phyloP scores from a whole-genome alignment of 352 stramenopile genomes.

The Aphanomyces invadans region DNA sequence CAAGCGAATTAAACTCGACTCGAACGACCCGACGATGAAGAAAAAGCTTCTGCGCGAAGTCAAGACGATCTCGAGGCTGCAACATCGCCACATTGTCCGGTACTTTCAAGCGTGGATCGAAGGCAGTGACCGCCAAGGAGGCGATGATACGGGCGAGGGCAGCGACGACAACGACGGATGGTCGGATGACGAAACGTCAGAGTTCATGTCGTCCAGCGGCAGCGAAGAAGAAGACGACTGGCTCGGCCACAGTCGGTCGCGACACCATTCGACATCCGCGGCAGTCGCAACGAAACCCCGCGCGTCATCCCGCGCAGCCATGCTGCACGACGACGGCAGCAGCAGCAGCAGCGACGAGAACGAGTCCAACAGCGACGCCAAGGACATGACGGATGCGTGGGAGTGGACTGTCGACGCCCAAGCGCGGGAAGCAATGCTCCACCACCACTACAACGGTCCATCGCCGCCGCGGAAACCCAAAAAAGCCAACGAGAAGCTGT shows the following conservation, averaged over 20 bases:
- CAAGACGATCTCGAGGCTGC: slow-evolving; percentile 94
- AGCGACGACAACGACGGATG: slow-evolving; percentile 7
- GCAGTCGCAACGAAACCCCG: slow-evolving; percentile 49
- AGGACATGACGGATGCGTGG: slow-evolving; percentile 7
- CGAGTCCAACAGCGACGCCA: slow-evolving; percentile 10
- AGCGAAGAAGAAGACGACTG: slow-evolving; percentile 75
- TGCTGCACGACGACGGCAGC: slow-evolving; percentile 26
- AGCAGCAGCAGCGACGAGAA: not conserved
- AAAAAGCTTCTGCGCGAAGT: slow-evolving; percentile 94
- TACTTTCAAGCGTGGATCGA: slow-evolving; percentile 90
- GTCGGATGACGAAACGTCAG: slow-evolving; percentile 26
- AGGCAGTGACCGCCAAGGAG: slow-evolving; percentile 35
- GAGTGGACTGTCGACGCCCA: slow-evolving; percentile 20
- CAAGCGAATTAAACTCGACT: slow-evolving; percentile 81
- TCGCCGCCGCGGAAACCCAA: slow-evolving; percentile 32
- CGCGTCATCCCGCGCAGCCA: slow-evolving; percentile 43
- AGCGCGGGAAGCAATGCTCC: not conserved
- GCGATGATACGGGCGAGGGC: slow-evolving; percentile 7
- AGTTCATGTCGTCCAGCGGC: slow-evolving; percentile 23
- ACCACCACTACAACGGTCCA: slow-evolving; percentile 24
- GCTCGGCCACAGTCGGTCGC: slow-evolving; percentile 34
- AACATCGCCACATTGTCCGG: slow-evolving; percentile 93
- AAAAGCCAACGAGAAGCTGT: slow-evolving; percentile 67
- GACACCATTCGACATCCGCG: slow-evolving; percentile 33
- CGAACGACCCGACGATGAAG: slow-evolving; percentile 87